Evolutionary conservation across 306 rosid species (phyloP).

Genomic region (Hylodesmum podocarpum): DNA sequence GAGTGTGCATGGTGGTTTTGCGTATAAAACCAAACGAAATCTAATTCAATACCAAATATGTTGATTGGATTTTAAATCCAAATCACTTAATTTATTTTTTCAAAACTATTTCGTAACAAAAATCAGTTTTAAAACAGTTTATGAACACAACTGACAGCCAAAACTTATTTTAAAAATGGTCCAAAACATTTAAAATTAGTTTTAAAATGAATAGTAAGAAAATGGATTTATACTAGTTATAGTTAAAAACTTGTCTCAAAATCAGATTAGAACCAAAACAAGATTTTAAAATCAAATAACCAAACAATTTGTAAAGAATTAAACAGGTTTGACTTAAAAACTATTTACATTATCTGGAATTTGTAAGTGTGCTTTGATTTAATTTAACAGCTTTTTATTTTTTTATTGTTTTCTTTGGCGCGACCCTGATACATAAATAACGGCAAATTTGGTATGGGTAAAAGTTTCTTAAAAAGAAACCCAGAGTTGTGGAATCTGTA

Average conservation of each 20-base stretch:
- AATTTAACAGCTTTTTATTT: neutral
- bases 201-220: neutral
- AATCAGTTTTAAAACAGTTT: neutral
- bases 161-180: neutral
- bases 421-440: neutral
- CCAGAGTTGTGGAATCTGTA: neutral
- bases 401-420: neutral
- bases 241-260: neutral
- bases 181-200: neutral
- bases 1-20: neutral
- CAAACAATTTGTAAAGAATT: neutral
- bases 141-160: neutral
- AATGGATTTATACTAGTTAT: neutral
- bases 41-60: neutral
- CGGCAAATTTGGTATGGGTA: neutral
- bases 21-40: neutral
- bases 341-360: neutral
- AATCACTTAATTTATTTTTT: neutral
- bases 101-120: neutral
- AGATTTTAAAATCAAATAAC: neutral
- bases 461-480: neutral
- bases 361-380: neutral
- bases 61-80: neutral
- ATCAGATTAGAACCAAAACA: neutral
- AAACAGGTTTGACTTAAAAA: neutral